Evolutionary conservation across 2,329 filamentous ascomycete species (phyloP).

Genomic region (Fusarium incarnatum): DNA sequence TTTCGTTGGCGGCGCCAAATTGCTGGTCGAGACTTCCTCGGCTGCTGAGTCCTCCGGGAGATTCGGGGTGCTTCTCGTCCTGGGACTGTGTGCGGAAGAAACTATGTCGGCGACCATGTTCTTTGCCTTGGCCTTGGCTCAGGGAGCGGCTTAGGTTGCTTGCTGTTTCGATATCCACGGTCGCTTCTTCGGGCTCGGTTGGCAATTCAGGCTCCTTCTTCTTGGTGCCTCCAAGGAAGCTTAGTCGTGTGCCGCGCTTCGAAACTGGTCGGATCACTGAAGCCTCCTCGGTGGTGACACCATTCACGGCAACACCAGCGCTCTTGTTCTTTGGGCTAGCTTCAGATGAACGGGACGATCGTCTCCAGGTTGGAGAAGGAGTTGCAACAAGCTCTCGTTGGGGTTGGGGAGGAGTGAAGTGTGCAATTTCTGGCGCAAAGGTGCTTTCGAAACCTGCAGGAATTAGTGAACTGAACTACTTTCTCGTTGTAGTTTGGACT

Average conservation of each 20-base stretch:
- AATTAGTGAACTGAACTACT: conserved; percentile 30
- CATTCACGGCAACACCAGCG: conserved; percentile 51
- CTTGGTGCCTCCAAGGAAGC: conserved; percentile 66
- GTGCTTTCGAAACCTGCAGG: conserved; percentile 68
- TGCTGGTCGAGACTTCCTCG: conserved; percentile 49
- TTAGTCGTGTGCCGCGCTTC: conserved; percentile 64
- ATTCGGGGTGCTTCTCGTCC: conserved; percentile 45
- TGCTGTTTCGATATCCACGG: conserved; percentile 49
- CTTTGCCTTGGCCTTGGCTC: conserved; percentile 45
- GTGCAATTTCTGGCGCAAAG: conserved; percentile 73
- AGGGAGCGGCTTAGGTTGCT: conserved; percentile 49
- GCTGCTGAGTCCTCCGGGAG: conserved; percentile 42
- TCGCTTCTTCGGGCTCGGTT: conserved; percentile 47
- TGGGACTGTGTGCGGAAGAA: conserved; percentile 58
- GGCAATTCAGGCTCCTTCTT: conserved; percentile 56
- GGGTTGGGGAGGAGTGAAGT: conserved; percentile 66
- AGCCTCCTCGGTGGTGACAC: conserved; percentile 60
- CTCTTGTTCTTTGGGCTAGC: conserved; percentile 50
- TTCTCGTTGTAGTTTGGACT: conserved; percentile 50
- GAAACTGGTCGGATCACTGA: conserved; percentile 64
- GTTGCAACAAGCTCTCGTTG: conserved; percentile 56
- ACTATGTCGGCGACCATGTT: conserved; percentile 54
- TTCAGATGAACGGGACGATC: conserved; percentile 61
- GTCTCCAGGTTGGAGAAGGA: conserved; percentile 60
- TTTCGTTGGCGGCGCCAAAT: conserved; percentile 40